Evolutionary conservation across 257 asterid species (phyloP), one percentile per base, ranked within the genome.

Genomic region (Rehmannia glutinosa): DNA sequence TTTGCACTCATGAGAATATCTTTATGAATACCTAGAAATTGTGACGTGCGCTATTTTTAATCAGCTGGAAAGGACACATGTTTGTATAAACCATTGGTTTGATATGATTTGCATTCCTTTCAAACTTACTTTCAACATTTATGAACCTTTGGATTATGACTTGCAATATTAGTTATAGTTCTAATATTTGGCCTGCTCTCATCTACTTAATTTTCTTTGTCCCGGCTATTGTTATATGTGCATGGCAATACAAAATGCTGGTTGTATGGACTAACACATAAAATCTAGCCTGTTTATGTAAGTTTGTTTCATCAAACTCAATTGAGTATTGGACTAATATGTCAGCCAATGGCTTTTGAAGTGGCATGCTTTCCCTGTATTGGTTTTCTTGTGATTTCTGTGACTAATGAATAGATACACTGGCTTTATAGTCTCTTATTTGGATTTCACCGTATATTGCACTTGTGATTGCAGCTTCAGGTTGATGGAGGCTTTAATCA

Each of bases 401-500:
- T n/a, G 35, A 43, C 6, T 53, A 27, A 47, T 47, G 19, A 32
- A 46, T 67, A 21, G 35, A 43, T 52, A 45, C 23, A 8, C 36
- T 28, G 27, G 38, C 55, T 28, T 16, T 64, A 50, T 42, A 53
- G 54, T 58, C 41, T 23, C 57, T 59, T 32, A 38, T 63, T 35
- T 56, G 21, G 32, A 25, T 23, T 25, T 71, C 54, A 77, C 49
- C 8, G 33, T 66, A 49, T 61, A 59, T 66, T 75, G 33, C 62
- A 41, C 66, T 60, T 76, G 49, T 61, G 23, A 28, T 66, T 78
- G 74, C 87, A 92, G 95, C 98, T 84, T 77, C 97, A 94, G 79
- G 94, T 85, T 42, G 97, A 88, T 73, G 86, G 83, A 62, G 96
- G 92, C 59, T 68, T 88, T 69, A 84, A 78, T 42, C 91, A 78